A percentile compares a stretch with the other conserved stretches of the same genome.
These are phyloP conservation scores for Claviceps digitariae DNA, from an alignment of 2,329 filamentous ascomycete genomes.

Conservation along the genomic window DNA sequence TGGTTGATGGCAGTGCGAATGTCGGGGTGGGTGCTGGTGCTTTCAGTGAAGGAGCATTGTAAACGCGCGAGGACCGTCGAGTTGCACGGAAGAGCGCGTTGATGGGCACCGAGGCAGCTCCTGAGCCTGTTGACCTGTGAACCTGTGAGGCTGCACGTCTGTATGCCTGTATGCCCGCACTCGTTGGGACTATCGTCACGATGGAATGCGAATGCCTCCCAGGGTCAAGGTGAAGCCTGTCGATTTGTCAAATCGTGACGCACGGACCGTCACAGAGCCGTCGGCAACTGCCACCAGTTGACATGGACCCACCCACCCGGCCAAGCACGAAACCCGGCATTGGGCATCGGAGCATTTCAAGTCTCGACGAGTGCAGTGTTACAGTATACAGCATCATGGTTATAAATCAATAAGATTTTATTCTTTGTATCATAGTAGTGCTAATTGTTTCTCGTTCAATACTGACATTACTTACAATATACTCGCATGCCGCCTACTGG, in stretches of 20 bases:
- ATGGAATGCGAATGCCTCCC: not conserved
- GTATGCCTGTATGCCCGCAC: not conserved
- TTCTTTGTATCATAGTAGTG: too few relatives aligned
- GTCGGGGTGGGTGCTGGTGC: not conserved
- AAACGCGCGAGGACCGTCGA: not conserved
- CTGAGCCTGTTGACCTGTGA: too few relatives aligned
- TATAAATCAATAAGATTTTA: too few relatives aligned
- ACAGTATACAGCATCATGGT: too few relatives aligned
- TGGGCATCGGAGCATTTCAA: too few relatives aligned
- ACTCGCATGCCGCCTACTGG: too few relatives aligned
- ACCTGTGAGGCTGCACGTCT: not conserved
- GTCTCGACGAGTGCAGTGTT: too few relatives aligned
- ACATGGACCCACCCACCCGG: too few relatives aligned
- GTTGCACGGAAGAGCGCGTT: not conserved
- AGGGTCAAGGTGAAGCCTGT: not conserved
- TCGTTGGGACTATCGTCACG: not conserved
- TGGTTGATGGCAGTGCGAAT: constrained; percentile 15
- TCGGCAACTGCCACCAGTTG: not conserved
- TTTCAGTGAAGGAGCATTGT: constrained; percentile 8
- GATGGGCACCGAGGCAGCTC: not conserved
- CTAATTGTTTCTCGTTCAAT: too few relatives aligned
- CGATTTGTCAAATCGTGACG: not conserved
- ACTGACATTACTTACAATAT: too few relatives aligned
- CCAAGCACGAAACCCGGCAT: not conserved
- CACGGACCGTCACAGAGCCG: not conserved